These are phyloP conservation scores for Starmerella tilneyi DNA, from an alignment of 805 yeast genomes.

Conservation along the genomic window DNA sequence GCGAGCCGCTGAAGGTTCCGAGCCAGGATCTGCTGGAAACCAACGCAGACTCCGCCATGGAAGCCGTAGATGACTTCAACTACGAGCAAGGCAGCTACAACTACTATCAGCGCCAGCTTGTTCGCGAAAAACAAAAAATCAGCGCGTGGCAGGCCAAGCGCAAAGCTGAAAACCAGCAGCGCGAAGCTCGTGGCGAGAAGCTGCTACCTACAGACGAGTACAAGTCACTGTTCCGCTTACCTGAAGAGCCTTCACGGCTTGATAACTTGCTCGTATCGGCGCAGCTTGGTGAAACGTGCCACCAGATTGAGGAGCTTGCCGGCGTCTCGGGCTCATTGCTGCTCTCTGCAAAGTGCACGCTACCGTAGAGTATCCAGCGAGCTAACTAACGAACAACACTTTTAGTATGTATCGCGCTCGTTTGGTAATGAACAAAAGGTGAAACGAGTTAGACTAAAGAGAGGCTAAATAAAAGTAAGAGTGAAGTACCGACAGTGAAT, in stretches of 20 bases:
- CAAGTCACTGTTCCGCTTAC: constrained; percentile 54
- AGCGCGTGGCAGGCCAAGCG: constrained; percentile 66
- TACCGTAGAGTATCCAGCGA: not conserved
- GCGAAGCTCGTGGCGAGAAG: constrained; percentile 49
- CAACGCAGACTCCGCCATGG: constrained; percentile 52
- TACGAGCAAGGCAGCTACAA: constrained; percentile 71
- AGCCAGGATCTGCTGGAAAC: constrained; percentile 36
- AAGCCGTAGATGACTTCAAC: constrained; percentile 63
- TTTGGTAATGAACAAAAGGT: too few species aligned
- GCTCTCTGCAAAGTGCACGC: constrained; percentile 8
- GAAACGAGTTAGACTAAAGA: too few species aligned
- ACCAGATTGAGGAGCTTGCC: constrained; percentile 59
- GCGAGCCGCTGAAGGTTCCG: constrained; percentile 35
- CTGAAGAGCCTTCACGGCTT: constrained; percentile 63
- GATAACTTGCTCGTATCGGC: constrained; percentile 61
- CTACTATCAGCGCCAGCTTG: constrained; percentile 66
- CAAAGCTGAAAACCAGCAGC: constrained; percentile 52
- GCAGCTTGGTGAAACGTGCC: constrained; percentile 59
- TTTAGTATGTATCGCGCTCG: too few species aligned
- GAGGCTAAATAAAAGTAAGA: too few species aligned
- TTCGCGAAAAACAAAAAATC: constrained; percentile 59
- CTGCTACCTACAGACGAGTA: constrained; percentile 46
- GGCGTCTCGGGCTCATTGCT: constrained; percentile 26
- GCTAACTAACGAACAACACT: too few species aligned
- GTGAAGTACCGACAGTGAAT: too few species aligned